Evolutionary conservation across 257 asterid species (phyloP).

Genomic region (Echium plantagineum): DNA sequence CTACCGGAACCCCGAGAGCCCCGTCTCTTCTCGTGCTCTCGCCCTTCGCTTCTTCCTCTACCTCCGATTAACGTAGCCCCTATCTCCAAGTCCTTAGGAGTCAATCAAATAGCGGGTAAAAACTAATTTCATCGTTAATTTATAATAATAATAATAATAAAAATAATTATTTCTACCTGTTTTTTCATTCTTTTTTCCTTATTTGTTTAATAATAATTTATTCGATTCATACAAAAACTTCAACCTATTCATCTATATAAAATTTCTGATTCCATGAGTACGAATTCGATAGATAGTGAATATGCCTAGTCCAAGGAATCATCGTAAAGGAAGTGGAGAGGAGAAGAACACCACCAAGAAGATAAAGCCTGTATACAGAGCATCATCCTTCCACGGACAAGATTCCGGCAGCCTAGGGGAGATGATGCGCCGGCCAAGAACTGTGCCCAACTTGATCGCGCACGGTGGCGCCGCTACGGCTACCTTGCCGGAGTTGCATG

Average conservation of each 20-base stretch:
- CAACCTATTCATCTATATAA: no score
- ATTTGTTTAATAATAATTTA: no score
- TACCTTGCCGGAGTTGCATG: no score
- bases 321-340: constrained; percentile 19
- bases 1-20: constrained; percentile 32
- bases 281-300: background rate
- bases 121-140: no score
- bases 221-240: no score
- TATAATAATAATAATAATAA: no score
- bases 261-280: no score
- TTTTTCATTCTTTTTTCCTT: no score
- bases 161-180: no score
- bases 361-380: constrained; percentile 44
- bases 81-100: no score
- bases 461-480: background rate
- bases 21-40: no score
- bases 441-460: constrained; percentile 49
- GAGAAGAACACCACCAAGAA: constrained; percentile 37
- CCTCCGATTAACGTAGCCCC: constrained; percentile 31
- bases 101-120: no score
- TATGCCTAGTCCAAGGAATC: constrained; percentile 63
- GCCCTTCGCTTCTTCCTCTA: constrained; percentile 35
- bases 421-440: constrained; percentile 43
- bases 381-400: constrained; percentile 47
- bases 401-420: constrained; percentile 6